Evolutionary conservation across 208 protist species (phyloP).

Genomic region (Novymonas esmeraldas): DNA sequence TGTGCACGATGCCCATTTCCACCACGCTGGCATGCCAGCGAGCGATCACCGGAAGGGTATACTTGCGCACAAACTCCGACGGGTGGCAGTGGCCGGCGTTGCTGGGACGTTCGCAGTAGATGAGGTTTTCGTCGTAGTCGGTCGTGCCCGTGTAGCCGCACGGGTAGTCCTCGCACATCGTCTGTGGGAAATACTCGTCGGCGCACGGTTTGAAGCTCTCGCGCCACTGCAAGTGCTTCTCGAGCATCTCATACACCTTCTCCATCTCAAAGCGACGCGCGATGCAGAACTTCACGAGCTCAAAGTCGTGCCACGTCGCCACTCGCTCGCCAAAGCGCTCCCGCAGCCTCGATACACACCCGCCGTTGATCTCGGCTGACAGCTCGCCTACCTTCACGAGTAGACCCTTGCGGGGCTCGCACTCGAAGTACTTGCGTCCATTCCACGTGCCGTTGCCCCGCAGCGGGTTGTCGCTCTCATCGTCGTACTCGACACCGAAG

Average conservation of each 20-base stretch:
- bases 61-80: constrained; percentile 62
- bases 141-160: constrained; percentile 64
- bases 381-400: constrained; percentile 51
- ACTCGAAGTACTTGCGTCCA: constrained; percentile 59
- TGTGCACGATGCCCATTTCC: constrained; percentile 68
- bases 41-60: constrained; percentile 59
- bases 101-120: constrained; percentile 83
- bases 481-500: constrained; percentile 72
- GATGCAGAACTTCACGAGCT: constrained; percentile 87
- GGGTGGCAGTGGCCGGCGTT: constrained; percentile 69
- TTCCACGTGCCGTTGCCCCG: constrained; percentile 64
- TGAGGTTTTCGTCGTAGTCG: constrained; percentile 81
- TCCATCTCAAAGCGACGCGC: constrained; percentile 78
- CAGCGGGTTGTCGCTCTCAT: constrained; percentile 46
- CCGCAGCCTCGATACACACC: constrained; percentile 45
- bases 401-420: constrained; percentile 44
- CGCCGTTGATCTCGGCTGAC: constrained; percentile 62
- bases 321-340: constrained; percentile 67
- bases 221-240: constrained; percentile 77
- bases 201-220: constrained; percentile 52
- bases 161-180: constrained; percentile 70
- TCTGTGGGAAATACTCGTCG: constrained; percentile 81
- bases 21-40: constrained; percentile 70
- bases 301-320: constrained; percentile 74
- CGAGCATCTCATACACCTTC: constrained; percentile 76